phyloP scores from a whole-genome alignment of 805 yeast species.

The Candida schatavii region DNA sequence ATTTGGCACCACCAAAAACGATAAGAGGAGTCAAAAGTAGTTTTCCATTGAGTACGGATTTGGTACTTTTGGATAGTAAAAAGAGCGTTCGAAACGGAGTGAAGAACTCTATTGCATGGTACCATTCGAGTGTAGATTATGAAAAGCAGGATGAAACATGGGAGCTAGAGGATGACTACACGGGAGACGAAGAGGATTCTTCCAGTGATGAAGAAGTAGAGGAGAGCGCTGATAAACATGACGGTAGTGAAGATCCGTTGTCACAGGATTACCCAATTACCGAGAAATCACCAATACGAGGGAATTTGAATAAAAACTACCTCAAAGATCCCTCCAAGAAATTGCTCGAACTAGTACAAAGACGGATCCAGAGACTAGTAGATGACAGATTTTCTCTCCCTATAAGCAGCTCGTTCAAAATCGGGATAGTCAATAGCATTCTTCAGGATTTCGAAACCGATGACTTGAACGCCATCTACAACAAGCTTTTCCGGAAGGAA shows the following conservation, averaged over 20 bases:
- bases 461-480: conserved; percentile 8
- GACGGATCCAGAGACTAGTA: conserved; percentile 8
- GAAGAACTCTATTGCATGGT: not conserved
- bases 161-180: conserved; percentile 1
- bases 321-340: not conserved
- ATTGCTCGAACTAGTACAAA: conserved; percentile 9
- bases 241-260: not conserved
- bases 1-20: not conserved
- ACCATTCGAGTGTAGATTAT: not conserved
- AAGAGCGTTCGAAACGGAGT: conserved; percentile 3
- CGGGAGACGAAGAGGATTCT: not conserved
- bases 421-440: conserved; percentile 16
- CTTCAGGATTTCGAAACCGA: conserved; percentile 14
- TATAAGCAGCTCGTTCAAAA: conserved; percentile 9
- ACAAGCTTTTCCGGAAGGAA: conserved; percentile 8
- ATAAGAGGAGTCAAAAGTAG: not conserved
- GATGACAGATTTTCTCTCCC: conserved; percentile 2
- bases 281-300: conserved; percentile 1
- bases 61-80: conserved; percentile 1
- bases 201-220: conserved; percentile 2
- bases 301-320: not conserved
- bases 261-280: not conserved
- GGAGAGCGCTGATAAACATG: conserved; percentile 1
- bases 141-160: not conserved
- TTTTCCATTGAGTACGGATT: conserved; percentile 5